Percentiles rank a stretch among this genome's conserved stretches.
phyloP scores from a whole-genome alignment of 768 basidiomycete genomes.

The Paxillus involutus region DNA sequence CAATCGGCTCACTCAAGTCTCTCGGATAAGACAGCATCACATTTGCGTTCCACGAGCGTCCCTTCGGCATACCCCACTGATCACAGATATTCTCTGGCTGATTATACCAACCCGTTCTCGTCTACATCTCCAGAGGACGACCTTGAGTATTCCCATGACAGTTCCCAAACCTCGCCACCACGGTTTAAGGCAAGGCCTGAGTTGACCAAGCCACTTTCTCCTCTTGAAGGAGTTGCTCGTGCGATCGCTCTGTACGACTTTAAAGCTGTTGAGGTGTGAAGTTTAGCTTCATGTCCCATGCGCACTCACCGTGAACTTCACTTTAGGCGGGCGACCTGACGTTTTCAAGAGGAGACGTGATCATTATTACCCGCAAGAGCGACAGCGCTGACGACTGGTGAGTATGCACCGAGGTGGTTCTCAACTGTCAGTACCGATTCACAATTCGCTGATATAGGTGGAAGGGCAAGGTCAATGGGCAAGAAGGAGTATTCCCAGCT shows the following conservation, averaged over 20 bases:
- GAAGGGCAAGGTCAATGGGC: slow-evolving; percentile 64
- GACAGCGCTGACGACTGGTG: slow-evolving; percentile 76
- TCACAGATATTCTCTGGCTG: slow-evolving; percentile 1
- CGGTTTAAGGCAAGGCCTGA: slow-evolving; percentile 51
- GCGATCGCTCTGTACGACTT: slow-evolving; percentile 78
- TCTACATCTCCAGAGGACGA: slow-evolving; percentile 22
- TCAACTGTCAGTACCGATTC: background rate
- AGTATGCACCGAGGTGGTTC: slow-evolving; percentile 14
- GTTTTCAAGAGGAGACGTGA: slow-evolving; percentile 75
- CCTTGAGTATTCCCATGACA: slow-evolving; percentile 7
- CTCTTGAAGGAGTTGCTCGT: slow-evolving; percentile 62
- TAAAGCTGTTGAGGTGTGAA: slow-evolving; percentile 63
- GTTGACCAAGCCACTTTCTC: slow-evolving; percentile 45
- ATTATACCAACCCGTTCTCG: slow-evolving; percentile 29
- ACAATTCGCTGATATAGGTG: slow-evolving; percentile 48
- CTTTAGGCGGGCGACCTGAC: slow-evolving; percentile 73
- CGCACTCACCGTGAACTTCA: slow-evolving; percentile 5
- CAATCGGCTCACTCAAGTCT: slow-evolving; percentile 30
- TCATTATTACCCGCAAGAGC: slow-evolving; percentile 66
- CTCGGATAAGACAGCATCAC: slow-evolving; percentile 28
- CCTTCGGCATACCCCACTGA: slow-evolving; percentile 20
- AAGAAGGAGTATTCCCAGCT: slow-evolving; percentile 75
- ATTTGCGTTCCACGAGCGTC: slow-evolving; percentile 36
- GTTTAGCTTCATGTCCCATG: background rate
- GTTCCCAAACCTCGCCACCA: slow-evolving; percentile 19